Conservation (phyloP, 2,329 filamentous ascomycete species). For the Penicillium decumbens region DNA sequence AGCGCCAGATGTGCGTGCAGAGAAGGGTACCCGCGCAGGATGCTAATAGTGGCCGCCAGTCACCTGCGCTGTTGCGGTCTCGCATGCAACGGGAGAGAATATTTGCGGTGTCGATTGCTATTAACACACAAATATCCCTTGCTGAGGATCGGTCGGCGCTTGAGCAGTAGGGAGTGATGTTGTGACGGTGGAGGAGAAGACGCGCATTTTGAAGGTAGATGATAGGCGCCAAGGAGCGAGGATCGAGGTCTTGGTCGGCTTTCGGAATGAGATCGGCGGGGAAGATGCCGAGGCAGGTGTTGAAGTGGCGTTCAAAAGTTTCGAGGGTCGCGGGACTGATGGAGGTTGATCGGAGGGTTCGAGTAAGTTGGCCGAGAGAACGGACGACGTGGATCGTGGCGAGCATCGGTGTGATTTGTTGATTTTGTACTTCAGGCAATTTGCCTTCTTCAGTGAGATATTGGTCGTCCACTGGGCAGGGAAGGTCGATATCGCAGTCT, state of each 20-base stretch:
- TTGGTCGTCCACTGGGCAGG: conserved; percentile 75
- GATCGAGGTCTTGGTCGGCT: conserved; percentile 64
- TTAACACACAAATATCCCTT: conserved; percentile 66
- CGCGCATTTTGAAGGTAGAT: conserved; percentile 76
- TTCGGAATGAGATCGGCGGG: conserved; percentile 68
- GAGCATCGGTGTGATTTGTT: conserved; percentile 66
- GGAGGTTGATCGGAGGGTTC: conserved; percentile 62
- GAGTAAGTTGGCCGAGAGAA: conserved; percentile 67
- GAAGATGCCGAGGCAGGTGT: conserved; percentile 67
- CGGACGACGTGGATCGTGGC: conserved; percentile 78
- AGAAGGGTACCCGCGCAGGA: conserved; percentile 69
- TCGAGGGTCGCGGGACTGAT: conserved; percentile 65
- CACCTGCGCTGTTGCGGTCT: conserved; percentile 29
- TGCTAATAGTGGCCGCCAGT: conserved; percentile 56
- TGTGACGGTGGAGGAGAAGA: conserved; percentile 83
- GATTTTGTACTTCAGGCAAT: conserved; percentile 31
- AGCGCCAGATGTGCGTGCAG: conserved; percentile 82
- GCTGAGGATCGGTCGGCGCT: conserved; percentile 63
- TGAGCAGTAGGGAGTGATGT: conserved; percentile 69
- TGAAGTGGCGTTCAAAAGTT: conserved; percentile 78
- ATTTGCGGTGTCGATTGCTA: conserved; percentile 72
- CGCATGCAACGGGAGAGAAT: conserved; percentile 65
- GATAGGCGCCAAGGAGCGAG: conserved; percentile 68
- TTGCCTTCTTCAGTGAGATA: conserved; percentile 48
- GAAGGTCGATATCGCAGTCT: conserved; percentile 80